A percentile compares a stretch with the other conserved stretches of the same genome.
Evolutionary conservation across 805 yeast genomes (phyloP).

Genomic region (Candida qinlingensis): DNA sequence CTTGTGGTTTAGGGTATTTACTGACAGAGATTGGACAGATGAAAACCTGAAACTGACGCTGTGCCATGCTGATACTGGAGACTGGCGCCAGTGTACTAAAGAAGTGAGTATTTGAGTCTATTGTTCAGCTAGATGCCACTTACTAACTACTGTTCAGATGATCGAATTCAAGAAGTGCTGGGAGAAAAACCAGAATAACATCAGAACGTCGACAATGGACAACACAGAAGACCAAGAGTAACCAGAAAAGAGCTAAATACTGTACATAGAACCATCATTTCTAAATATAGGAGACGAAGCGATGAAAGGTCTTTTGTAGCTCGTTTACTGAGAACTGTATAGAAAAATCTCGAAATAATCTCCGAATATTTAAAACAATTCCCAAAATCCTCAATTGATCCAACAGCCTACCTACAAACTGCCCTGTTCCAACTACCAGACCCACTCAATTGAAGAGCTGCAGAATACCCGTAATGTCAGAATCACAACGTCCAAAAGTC

Average conservation of each 20-base stretch:
- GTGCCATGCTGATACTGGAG: conserved; percentile 77
- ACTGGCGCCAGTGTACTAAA: conserved; percentile 68
- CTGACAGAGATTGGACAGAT: conserved; percentile 25
- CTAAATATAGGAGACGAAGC: not conserved
- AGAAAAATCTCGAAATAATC: not conserved
- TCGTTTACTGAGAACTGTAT: not conserved
- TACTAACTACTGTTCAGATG: conserved; percentile 28
- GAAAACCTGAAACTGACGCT: conserved; percentile 67
- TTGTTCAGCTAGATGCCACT: not conserved
- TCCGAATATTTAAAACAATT: too few relatives aligned
- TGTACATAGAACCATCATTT: not conserved
- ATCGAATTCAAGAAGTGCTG: conserved; percentile 38
- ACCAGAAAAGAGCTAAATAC: not conserved
- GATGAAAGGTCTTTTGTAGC: too few relatives aligned
- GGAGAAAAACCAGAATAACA: conserved; percentile 34
- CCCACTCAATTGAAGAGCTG: too few relatives aligned
- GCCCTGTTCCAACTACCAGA: too few relatives aligned
- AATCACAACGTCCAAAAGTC: conserved; percentile 42
- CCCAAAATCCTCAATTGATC: too few relatives aligned
- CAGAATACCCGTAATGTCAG: conserved; percentile 9
- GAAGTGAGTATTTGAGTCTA: conserved; percentile 42
- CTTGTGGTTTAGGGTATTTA: not conserved
- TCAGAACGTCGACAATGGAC: conserved; percentile 33
- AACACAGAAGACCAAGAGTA: conserved; percentile 10
- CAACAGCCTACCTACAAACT: too few relatives aligned